Evolutionary conservation across 73 alveolate genomes (phyloP).

Genomic region (Blepharisma japonicum): DNA sequence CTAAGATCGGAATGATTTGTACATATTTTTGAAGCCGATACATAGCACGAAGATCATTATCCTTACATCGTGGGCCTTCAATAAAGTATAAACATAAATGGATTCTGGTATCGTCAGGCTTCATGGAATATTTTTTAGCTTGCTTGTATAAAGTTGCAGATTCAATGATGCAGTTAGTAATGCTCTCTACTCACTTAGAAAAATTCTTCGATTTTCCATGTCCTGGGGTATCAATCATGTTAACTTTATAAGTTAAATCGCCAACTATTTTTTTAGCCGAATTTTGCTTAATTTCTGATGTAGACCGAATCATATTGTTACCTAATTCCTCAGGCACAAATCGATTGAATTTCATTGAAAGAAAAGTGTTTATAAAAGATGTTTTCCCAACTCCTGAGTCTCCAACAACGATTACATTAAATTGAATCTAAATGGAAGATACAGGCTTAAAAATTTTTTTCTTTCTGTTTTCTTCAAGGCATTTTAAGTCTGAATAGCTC

Average conservation of each 20-base stretch:
- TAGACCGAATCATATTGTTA: neutral
- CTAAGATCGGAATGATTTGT: neutral
- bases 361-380: neutral
- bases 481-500: neutral
- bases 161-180: neutral
- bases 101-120: neutral
- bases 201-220: neutral
- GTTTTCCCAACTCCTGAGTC: slow-evolving; percentile 20
- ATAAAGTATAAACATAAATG: slow-evolving; percentile 3
- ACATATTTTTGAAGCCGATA: neutral
- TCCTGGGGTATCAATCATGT: slow-evolving; percentile 21
- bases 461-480: neutral
- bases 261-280: neutral
- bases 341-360: neutral
- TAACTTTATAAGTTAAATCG: neutral
- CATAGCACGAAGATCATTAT: neutral
- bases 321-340: neutral
- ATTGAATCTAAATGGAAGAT: neutral
- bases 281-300: neutral
- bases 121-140: neutral
- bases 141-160: neutral
- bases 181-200: neutral
- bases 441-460: neutral
- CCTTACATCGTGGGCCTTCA: slow-evolving; percentile 26
- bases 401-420: neutral